Evolutionary conservation across 2,329 filamentous ascomycete species (phyloP), one percentile per base, ranked within the genome.

Genomic region (Aspergillus quadricinctus): DNA sequence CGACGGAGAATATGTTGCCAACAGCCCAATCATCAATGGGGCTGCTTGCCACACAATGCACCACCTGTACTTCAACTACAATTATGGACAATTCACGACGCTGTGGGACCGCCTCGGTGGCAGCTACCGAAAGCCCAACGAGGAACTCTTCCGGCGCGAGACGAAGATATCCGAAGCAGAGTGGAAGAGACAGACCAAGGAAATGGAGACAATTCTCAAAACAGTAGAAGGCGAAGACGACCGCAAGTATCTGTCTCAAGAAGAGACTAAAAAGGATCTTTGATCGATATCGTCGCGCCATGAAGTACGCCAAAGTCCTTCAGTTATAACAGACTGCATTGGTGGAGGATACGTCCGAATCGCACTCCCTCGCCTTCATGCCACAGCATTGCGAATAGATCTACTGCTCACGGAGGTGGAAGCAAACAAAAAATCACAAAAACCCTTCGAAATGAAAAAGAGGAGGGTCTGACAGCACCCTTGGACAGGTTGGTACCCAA

Each of bases 81-180:
- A 96, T 78, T 97, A 96, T 69, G 92, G 92, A 57, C 92, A 97
- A 74, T 97, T 92, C 78, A 94, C 90, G 17, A 96, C 92, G 0
- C 79, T 94, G 21, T 96, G 92, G 88, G 92, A 97, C 74, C 87
- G 92, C 53, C 75, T 96, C 21, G 90, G 90, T 54, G 89, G 88
- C 57, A 95, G 89, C 70, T 97, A 96, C 79, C 83, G 90, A 66
- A 85, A 88, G 79, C 92, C 92, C 21, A 93, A 94, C 65, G 83
- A 87, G 55, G 90, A 92, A 75, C 83, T 96, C 64, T 97, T 96
- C 79, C 78, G 86, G 66, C 88, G 87, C 71, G 88, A 94, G 72
- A 85, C 84, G 66, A 96, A 96, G 81, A 92, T 94, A 88, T 88
- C 84, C 61, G 78, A 89, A 67, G 81, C 81, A 58, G 88, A 91